Evolutionary conservation across 371 early-diverging fungal species (phyloP), one percentile per base, ranked within the genome.

Genomic region (Lichtheimia ornata): DNA sequence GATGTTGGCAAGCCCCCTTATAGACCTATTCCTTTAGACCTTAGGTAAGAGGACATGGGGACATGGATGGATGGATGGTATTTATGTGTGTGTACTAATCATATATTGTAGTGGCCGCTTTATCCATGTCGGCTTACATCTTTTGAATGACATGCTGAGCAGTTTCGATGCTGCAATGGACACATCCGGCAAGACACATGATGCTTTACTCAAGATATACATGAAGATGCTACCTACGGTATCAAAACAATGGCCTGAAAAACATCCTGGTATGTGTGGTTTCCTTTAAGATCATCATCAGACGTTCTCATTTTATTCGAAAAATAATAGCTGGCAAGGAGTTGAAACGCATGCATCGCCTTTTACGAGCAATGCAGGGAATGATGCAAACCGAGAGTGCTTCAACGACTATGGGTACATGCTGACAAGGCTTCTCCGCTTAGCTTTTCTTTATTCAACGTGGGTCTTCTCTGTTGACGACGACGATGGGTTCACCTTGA

Each of bases 381-480:
- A 35, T 28, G 28, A 28, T 35, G 6, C 35, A 35, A 35, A 35
- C 35, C 5, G 35, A 35, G 11, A 35, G 35, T 35, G 35, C 35
- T 9, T 2, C 35, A 9, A 35, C 35, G 2, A 35, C 35, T 6
- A 35, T 35, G 35, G 35, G 35, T 6, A 35, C 35, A 35, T 35
- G 35, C 35, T 35, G 9, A 35, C 2, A 35, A 35, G 35, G 11
- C 35, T 2, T 6, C 11, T 47, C 47, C 11, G 5, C 0, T 15
- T 47, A 12, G 12, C 22, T 18, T 18, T 45, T 5, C 5, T 47
- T 47, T 22, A 18, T 47, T 47, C 47, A 47, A n/a, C 22, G 47
- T 47, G 22, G 47, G 47, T 47, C 18, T n/a, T 47, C 6, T 47
- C 47, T 47, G 47, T 47, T 18, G 47, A 47, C 17, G 47, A n/a